Evolutionary conservation across 257 asterid genomes (phyloP), one percentile per base, ranked within the genome.

Genomic region (Voacanga thouarsii): DNA sequence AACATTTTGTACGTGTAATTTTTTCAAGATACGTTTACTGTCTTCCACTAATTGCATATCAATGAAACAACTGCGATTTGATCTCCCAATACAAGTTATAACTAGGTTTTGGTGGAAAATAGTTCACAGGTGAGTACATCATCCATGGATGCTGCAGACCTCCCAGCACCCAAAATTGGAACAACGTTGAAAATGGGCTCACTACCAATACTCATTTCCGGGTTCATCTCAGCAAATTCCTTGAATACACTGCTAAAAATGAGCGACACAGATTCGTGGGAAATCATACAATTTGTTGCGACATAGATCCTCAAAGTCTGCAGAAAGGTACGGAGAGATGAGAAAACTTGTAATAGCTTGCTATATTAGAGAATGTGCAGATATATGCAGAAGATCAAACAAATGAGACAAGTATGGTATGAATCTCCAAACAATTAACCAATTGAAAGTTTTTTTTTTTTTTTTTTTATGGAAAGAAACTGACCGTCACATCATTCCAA

Each of bases 81-180:
- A 24, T 53, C 39, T 49, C 50, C 55, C 15, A n/a, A 33, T 75
- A 39, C 49, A 72, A 37, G 49, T 70, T 63, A 76, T 65, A 47
- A 55, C 87, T 89, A 91, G 51, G 68, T 79, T 85, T 88, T 93
- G 72, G 82, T 87, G 69, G 96, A 94, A 82, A 89, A 79, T 64
- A 95, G 82, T 86, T 95, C 99, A 67, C 98, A 95, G 26, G 93
- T 91, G 75, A 93, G 83, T 71, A 93, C 77, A 72, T 88, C 91
- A 71, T 88, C 88, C 87, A 89, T 77, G 81, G 86, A 82, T 45
- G 84, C 74, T 1, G 94, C 91, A 12, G 89, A 89, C 65, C 75
- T 83, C 76, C 99, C 99, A 50, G 94, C 88, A 59, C 93, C 96
- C 83, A 90, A 76, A 67, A 91, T 94, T 6, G 98, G 98, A 77